phyloP scores from a whole-genome alignment of 2,329 filamentous ascomycete genomes.

The Blastomyces emzantsi region DNA sequence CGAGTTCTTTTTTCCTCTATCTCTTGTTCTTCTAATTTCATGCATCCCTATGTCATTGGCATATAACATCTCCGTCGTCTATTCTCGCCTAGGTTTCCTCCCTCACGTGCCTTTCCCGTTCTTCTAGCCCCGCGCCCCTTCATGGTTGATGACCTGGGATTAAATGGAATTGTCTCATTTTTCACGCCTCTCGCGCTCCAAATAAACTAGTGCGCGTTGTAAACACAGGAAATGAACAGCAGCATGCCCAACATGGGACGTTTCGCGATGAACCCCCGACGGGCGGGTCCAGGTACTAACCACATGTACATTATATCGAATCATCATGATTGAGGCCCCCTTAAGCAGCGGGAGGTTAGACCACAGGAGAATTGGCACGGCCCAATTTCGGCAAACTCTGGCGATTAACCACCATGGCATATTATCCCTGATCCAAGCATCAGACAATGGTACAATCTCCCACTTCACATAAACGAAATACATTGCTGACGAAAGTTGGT shows the following conservation, averaged over 20 bases:
- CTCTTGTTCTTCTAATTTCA: conserved; percentile 2
- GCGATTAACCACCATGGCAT: too few species aligned
- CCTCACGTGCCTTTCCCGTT: not conserved
- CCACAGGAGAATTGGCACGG: too few species aligned
- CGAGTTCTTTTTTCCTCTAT: conserved; percentile 1
- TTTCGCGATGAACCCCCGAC: not conserved
- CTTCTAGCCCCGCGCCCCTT: not conserved
- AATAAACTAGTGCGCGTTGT: not conserved
- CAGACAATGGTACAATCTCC: too few species aligned
- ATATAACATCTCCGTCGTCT: not conserved
- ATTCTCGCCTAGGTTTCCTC: not conserved
- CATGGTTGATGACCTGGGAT: conserved; percentile 5
- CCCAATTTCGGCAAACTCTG: too few species aligned
- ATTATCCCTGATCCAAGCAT: too few species aligned
- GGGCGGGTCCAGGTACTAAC: not conserved
- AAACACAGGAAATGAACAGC: not conserved
- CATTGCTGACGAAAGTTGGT: too few species aligned
- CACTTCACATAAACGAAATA: too few species aligned
- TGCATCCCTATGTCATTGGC: conserved; percentile 1
- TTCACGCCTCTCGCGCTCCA: not conserved
- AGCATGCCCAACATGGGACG: not conserved
- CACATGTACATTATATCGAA: too few species aligned
- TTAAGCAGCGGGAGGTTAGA: too few species aligned
- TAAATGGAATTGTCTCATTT: conserved; percentile 2
- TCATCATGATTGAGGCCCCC: too few species aligned